A percentile compares a stretch with the other conserved stretches of the same genome.
These are phyloP conservation scores for Diospyros kaki DNA, from an alignment of 148 eudicot genomes.

Conservation along the genomic window DNA sequence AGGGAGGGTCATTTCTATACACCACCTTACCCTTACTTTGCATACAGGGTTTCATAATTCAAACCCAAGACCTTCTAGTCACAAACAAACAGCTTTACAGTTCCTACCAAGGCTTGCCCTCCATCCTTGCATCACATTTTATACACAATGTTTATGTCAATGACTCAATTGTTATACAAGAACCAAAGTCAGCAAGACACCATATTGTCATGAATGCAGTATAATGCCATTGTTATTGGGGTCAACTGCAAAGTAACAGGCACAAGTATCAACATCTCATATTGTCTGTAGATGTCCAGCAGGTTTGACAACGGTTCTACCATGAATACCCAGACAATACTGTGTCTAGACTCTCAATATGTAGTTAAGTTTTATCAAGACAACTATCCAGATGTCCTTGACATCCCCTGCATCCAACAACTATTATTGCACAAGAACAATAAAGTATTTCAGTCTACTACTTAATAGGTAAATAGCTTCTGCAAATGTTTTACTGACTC, in stretches of 20 bases:
- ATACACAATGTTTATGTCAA: too few relatives aligned
- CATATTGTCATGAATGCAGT: neutral
- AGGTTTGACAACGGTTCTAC: neutral
- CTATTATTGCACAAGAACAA: neutral
- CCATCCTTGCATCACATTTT: too few relatives aligned
- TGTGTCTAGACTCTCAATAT: neutral
- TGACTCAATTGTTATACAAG: neutral
- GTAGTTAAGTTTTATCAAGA: neutral
- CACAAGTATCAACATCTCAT: neutral
- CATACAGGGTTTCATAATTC: too few relatives aligned
- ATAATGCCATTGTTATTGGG: neutral
- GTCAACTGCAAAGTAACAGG: neutral
- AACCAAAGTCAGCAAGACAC: neutral
- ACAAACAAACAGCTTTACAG: too few relatives aligned
- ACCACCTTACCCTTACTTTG: too few relatives aligned
- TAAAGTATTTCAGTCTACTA: neutral
- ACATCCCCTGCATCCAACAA: neutral
- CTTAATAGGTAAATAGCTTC: neutral
- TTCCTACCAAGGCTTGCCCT: too few relatives aligned
- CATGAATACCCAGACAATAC: neutral
- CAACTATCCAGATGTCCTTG: neutral
- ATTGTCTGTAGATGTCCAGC: neutral
- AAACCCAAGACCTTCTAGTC: too few relatives aligned
- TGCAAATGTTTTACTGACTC: neutral
- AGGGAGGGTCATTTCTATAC: too few relatives aligned